These are phyloP conservation scores for Sphagnurus paluster DNA, from an alignment of 1,284 basidiomycete genomes.

Conservation along the genomic window DNA sequence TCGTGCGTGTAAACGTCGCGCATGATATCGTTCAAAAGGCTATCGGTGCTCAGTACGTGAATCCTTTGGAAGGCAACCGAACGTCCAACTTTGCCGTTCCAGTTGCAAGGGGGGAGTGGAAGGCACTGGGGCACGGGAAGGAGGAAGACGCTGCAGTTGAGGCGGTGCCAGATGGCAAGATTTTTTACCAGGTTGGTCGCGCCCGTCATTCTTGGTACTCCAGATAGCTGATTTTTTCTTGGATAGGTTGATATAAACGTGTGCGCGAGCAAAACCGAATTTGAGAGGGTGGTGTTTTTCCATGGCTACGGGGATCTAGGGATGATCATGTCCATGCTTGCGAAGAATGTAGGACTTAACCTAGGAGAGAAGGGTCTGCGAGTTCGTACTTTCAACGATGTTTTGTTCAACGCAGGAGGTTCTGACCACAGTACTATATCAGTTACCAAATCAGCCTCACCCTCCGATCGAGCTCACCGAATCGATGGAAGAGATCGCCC, in stretches of 20 bases:
- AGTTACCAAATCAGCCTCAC: slow-evolving; percentile 46
- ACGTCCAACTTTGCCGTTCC: slow-evolving; percentile 65
- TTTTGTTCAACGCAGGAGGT: not conserved
- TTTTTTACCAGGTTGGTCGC: slow-evolving; percentile 40
- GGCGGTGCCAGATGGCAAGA: slow-evolving; percentile 26
- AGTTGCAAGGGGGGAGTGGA: slow-evolving; percentile 37
- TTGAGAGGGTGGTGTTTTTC: slow-evolving; percentile 50
- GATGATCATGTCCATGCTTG: slow-evolving; percentile 62
- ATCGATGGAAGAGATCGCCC: slow-evolving; percentile 47
- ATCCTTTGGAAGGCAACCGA: slow-evolving; percentile 48
- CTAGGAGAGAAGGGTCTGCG: slow-evolving; percentile 57
- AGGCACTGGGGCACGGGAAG: slow-evolving; percentile 20
- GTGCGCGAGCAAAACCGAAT: slow-evolving; percentile 49
- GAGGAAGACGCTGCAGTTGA: slow-evolving; percentile 31
- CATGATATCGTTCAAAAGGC: slow-evolving; percentile 41
- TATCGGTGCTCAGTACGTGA: slow-evolving; percentile 49
- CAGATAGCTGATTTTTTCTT: not conserved
- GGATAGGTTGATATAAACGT: slow-evolving; percentile 61
- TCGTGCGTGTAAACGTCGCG: slow-evolving; percentile 27
- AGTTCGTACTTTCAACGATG: slow-evolving; percentile 34
- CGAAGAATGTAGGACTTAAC: slow-evolving; percentile 47
- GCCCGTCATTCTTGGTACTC: slow-evolving; percentile 16
- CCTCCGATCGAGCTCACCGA: slow-evolving; percentile 41
- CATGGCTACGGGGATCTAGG: slow-evolving; percentile 68
- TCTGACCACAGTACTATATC: not conserved